Evolutionary conservation across 2,329 filamentous ascomycete species (phyloP).

Genomic region (Aureobasidium sp.): DNA sequence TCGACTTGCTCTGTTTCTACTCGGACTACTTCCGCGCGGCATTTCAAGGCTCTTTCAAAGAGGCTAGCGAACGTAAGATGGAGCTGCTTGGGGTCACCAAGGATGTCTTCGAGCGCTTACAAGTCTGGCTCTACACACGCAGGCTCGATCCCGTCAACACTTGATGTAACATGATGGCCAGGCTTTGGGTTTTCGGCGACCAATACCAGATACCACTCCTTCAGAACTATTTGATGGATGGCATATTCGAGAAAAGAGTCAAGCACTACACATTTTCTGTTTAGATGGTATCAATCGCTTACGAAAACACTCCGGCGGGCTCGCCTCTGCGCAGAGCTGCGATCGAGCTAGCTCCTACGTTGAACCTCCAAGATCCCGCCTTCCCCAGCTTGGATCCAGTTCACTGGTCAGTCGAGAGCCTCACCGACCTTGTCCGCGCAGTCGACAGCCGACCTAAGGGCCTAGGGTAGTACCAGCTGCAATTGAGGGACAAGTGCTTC

Average conservation of each 20-base stretch:
- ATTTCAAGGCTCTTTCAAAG: background rate
- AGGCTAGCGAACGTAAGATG: background rate
- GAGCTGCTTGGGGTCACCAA: conserved; percentile 6
- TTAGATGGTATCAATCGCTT: accelerated
- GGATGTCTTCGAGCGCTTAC: conserved; percentile 16
- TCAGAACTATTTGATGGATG: background rate
- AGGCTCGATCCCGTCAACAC: too few species aligned
- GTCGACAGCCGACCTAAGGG: too few species aligned
- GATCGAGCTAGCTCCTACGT: background rate
- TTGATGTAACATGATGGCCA: too few species aligned
- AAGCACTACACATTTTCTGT: background rate
- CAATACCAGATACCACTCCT: background rate
- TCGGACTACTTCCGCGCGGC: background rate
- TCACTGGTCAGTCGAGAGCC: background rate
- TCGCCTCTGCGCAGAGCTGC: background rate
- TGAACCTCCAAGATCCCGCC: background rate
- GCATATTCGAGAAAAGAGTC: background rate
- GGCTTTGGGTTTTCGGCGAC: background rate
- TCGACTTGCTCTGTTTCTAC: background rate
- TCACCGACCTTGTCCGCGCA: background rate
- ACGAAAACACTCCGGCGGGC: background rate
- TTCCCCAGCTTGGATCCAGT: too few species aligned
- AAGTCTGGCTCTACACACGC: conserved; percentile 19
- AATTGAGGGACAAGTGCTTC: background rate
- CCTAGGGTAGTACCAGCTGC: too few species aligned